Conservation (phyloP, 768 basidiomycete species). For the Mrakia blollopis region DNA sequence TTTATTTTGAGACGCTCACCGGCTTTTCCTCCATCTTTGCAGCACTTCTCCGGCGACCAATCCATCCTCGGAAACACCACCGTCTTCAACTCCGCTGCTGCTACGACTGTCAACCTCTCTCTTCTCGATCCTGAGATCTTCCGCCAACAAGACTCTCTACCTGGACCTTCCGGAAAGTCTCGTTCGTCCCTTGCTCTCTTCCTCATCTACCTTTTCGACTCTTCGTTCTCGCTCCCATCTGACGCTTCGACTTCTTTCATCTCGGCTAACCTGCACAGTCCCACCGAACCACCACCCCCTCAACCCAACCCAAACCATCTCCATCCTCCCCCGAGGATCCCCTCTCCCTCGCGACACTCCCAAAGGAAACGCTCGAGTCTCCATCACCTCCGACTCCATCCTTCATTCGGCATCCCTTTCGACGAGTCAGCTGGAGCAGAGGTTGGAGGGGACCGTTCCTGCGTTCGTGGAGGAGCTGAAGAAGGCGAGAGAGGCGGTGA, state of each 20-base stretch:
- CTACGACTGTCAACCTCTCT: slow-evolving; percentile 65
- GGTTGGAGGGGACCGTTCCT: slow-evolving; percentile 29
- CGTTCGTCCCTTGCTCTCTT: no score
- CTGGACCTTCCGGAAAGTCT: slow-evolving; percentile 41
- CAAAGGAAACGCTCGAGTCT: neutral
- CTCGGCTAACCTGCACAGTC: neutral
- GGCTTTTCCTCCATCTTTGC: neutral
- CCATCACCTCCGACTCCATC: neutral
- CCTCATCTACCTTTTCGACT: neutral
- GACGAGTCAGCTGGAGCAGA: slow-evolving; percentile 34
- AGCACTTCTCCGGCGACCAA: slow-evolving; percentile 74
- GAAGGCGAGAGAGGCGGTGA: slow-evolving; percentile 46
- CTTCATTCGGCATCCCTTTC: slow-evolving; percentile 49
- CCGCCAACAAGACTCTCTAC: slow-evolving; percentile 56
- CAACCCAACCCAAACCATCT: neutral
- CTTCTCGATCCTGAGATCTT: slow-evolving; percentile 70
- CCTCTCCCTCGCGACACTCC: neutral
- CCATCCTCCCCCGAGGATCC: neutral
- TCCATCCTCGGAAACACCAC: slow-evolving; percentile 60
- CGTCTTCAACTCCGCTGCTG: slow-evolving; percentile 68
- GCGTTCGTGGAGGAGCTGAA: slow-evolving; percentile 36
- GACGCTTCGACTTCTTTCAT: neutral
- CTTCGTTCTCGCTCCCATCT: neutral
- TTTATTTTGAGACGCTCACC: slow-evolving; percentile 26
- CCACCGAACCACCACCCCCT: slow-evolving; percentile 27